These are phyloP conservation scores for Isatis lusitanica DNA, from an alignment of 441 rosid genomes.

Conservation along the genomic window DNA sequence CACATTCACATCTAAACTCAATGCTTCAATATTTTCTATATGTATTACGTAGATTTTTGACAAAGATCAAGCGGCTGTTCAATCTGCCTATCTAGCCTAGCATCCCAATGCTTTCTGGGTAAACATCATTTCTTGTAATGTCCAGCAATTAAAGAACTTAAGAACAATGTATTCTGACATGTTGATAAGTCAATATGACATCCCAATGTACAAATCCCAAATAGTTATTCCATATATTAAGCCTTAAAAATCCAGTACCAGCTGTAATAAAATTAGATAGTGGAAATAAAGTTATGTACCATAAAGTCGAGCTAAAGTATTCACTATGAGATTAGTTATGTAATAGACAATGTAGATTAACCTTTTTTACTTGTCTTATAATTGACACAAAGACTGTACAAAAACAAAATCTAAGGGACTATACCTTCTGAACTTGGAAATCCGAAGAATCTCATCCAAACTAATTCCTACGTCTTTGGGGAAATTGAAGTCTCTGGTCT, in stretches of 20 bases:
- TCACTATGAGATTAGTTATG: background rate
- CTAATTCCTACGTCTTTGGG: constrained; percentile 80
- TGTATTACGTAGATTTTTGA: constrained; percentile 55
- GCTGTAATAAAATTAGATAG: background rate
- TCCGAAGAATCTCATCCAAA: constrained; percentile 75
- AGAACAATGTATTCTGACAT: background rate
- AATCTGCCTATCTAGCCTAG: constrained; percentile 74
- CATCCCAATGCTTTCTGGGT: constrained; percentile 96
- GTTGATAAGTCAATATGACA: no score
- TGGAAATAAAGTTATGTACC: background rate
- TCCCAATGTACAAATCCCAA: no score
- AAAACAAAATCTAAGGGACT: constrained; percentile 81
- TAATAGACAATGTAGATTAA: background rate
- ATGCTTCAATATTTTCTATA: background rate
- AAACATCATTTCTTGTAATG: constrained; percentile 28
- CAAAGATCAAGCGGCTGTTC: constrained; percentile 54
- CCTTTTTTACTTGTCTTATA: constrained; percentile 6
- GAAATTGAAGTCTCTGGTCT: constrained; percentile 83
- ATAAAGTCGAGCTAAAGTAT: background rate
- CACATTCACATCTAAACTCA: background rate
- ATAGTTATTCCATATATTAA: no score
- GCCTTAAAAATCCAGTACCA: background rate
- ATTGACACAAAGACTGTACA: constrained; percentile 81
- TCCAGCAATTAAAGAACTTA: background rate
- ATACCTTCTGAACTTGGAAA: constrained; percentile 82